phyloP scores from a whole-genome alignment of 2,329 filamentous ascomycete species.

The Ophiostoma ulmi region DNA sequence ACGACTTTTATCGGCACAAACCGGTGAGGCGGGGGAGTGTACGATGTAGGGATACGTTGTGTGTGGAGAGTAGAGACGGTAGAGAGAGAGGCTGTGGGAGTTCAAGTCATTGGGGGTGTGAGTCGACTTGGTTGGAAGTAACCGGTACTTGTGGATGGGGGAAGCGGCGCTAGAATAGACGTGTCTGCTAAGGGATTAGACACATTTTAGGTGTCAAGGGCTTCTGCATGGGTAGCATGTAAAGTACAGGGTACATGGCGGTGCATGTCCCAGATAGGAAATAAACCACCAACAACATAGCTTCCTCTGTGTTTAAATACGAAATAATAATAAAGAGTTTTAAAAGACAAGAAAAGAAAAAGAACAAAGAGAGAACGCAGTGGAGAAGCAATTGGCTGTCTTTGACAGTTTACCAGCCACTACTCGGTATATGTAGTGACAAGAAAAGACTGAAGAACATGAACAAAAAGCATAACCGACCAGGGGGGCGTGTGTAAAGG shows the following conservation, averaged over 20 bases:
- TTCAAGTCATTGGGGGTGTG: too few relatives aligned
- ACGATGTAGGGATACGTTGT: background rate
- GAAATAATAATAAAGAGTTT: too few relatives aligned
- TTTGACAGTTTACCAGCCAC: too few relatives aligned
- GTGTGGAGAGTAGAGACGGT: background rate
- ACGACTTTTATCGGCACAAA: background rate
- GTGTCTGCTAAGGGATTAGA: background rate
- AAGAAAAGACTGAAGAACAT: background rate
- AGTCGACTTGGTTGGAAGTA: background rate
- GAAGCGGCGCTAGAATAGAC: background rate
- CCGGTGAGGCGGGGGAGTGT: background rate
- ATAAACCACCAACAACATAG: background rate
- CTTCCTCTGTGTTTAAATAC: background rate
- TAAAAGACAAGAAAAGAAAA: too few relatives aligned
- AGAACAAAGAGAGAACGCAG: too few relatives aligned
- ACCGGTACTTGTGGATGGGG: background rate
- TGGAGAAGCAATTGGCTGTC: too few relatives aligned
- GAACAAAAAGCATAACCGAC: slow-evolving; percentile 16
- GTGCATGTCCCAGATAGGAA: slow-evolving; percentile 1
- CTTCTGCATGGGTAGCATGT: background rate
- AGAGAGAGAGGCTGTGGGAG: background rate
- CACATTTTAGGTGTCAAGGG: background rate
- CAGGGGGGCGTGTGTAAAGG: slow-evolving; percentile 28
- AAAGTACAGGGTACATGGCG: background rate
- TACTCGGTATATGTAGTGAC: too few relatives aligned